phyloP scores from a whole-genome alignment of 441 rosid species.

The Adansonia rubrostipa region DNA sequence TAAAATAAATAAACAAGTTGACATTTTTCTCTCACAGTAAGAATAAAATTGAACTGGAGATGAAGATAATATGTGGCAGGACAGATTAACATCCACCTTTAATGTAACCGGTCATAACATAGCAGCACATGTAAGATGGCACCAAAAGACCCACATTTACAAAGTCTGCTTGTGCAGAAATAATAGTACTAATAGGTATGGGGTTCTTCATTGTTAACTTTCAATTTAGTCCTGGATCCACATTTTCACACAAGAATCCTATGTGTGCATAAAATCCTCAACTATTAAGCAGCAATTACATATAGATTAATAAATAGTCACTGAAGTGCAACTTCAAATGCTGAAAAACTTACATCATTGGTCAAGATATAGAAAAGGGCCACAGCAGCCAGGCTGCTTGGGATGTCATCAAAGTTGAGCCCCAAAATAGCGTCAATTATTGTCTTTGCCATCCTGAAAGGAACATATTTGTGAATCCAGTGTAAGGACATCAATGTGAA shows the following conservation, averaged over 20 bases:
- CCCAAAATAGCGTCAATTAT: slow-evolving; percentile 77
- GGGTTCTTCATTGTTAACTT: not conserved
- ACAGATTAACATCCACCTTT: slow-evolving; percentile 8
- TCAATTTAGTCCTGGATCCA: not conserved
- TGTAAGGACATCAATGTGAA: slow-evolving; percentile 7
- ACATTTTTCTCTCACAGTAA: slow-evolving; percentile 12
- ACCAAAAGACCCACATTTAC: not conserved
- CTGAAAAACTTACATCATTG: slow-evolving; percentile 65
- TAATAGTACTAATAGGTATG: not conserved
- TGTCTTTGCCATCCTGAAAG: slow-evolving; percentile 74
- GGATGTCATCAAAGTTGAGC: slow-evolving; percentile 80
- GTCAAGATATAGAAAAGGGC: slow-evolving; percentile 78
- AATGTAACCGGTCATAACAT: not conserved
- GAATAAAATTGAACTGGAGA: not conserved
- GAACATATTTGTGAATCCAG: slow-evolving; percentile 30
- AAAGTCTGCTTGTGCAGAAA: not conserved
- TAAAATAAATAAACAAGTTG: not conserved
- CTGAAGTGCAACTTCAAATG: not conserved
- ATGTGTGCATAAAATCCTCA: not conserved
- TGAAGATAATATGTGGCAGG: not conserved
- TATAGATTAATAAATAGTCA: not conserved
- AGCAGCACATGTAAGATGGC: not conserved
- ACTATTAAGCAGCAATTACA: not conserved
- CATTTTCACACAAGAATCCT: not conserved
- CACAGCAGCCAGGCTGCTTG: slow-evolving; percentile 87